phyloP scores from a whole-genome alignment of 176 grass and related monocot genomes.

The Tillandsia leiboldiana region DNA sequence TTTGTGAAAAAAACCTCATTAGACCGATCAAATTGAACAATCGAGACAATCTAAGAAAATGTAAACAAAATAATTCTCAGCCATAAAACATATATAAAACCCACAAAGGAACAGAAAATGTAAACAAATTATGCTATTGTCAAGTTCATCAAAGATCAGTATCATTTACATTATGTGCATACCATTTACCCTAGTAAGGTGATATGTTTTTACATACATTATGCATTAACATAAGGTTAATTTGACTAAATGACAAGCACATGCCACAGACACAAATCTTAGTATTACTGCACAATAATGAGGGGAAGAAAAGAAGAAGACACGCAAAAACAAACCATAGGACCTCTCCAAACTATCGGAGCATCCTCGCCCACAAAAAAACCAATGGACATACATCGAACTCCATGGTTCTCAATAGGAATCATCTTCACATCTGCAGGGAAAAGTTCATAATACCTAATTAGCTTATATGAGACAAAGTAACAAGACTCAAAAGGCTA shows the following conservation, averaged over 20 bases:
- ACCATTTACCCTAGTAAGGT: too few relatives aligned
- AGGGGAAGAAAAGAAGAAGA: constrained; percentile 16
- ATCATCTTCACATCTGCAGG: constrained; percentile 90
- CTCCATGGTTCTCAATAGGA: constrained; percentile 81
- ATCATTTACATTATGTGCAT: too few relatives aligned
- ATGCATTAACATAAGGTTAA: background rate
- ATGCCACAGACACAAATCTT: background rate
- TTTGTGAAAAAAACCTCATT: too few relatives aligned
- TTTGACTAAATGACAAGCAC: background rate
- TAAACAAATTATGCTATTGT: background rate
- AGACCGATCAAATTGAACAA: too few relatives aligned
- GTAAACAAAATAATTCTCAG: too few relatives aligned
- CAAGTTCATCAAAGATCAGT: too few relatives aligned
- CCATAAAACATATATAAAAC: background rate
- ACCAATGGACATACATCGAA: constrained; percentile 87
- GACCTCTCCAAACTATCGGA: constrained; percentile 94
- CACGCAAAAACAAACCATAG: constrained; percentile 82
- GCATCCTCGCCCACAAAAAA: constrained; percentile 96
- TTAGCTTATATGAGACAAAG: background rate
- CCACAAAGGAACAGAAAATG: background rate
- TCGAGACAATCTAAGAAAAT: too few relatives aligned
- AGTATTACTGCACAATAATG: background rate
- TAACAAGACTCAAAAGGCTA: constrained; percentile 1
- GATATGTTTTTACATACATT: too few relatives aligned
- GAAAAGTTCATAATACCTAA: background rate